Evolutionary conservation across 495 filamentous ascomycete genomes (phyloP).

Genomic region (Aspergillus carlsbadensis): DNA sequence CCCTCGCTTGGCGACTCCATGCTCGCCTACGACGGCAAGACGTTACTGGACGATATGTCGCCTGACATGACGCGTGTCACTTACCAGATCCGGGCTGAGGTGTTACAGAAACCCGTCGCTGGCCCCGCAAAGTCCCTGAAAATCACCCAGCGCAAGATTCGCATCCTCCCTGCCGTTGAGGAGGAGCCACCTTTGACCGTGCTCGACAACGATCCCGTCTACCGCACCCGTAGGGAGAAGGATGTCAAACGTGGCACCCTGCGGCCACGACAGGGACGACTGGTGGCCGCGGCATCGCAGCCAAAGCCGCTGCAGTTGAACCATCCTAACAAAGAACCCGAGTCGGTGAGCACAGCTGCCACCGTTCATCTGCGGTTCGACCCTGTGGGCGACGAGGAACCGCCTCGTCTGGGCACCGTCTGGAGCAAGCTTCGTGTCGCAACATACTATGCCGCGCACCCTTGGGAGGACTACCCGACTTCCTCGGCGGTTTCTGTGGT

Average conservation of each 20-base stretch:
- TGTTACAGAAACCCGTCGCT: constrained; percentile 31
- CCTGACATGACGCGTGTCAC: constrained; percentile 77
- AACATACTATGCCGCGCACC: constrained; percentile 70
- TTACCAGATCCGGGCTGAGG: constrained; percentile 67
- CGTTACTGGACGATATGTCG: constrained; percentile 71
- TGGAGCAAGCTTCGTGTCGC: constrained; percentile 68
- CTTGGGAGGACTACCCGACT: constrained; percentile 52
- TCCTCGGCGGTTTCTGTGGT: constrained; percentile 19
- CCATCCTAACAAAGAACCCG: constrained; percentile 37
- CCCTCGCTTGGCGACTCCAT: constrained; percentile 76
- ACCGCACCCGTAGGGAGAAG: constrained; percentile 72
- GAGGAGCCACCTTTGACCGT: constrained; percentile 78
- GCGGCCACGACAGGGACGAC: constrained; percentile 68
- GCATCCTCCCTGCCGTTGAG: constrained; percentile 68
- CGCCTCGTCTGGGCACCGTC: constrained; percentile 67
- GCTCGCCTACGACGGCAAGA: constrained; percentile 47
- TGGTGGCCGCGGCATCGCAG: constrained; percentile 72
- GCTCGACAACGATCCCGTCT: constrained; percentile 57
- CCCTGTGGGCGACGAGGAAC: constrained; percentile 57
- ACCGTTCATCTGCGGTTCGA: constrained; percentile 74
- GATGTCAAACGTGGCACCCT: constrained; percentile 75
- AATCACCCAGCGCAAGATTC: constrained; percentile 60
- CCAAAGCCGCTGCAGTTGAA: constrained; percentile 65
- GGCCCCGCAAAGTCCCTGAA: constrained; percentile 42
- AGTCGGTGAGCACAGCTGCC: constrained; percentile 57